These are phyloP conservation scores for Dactylellina haptotyla DNA, from an alignment of 2,329 filamentous ascomycete species.

Conservation along the genomic window DNA sequence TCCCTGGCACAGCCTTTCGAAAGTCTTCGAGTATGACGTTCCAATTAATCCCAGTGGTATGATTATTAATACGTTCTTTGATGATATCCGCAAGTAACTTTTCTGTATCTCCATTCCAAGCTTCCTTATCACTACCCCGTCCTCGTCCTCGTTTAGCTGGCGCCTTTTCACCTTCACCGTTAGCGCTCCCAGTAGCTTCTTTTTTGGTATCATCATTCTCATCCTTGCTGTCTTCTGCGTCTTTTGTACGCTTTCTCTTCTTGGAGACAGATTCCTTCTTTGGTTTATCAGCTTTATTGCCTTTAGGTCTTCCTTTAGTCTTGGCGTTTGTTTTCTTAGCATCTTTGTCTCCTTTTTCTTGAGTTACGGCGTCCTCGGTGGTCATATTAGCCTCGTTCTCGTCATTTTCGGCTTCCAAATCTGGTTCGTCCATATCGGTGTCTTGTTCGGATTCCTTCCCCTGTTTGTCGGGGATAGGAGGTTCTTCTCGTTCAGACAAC, in stretches of 20 bases:
- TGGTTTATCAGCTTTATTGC: conserved; percentile 5
- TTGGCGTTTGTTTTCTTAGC: background rate
- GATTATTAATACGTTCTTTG: conserved; percentile 14
- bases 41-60: conserved; percentile 1
- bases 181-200: background rate
- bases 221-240: background rate
- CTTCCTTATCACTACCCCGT: background rate
- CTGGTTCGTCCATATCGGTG: background rate
- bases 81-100: conserved; percentile 6
- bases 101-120: conserved; percentile 17
- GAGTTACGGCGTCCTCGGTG: background rate
- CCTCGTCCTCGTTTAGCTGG: background rate
- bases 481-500: background rate
- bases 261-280: conserved; percentile 33
- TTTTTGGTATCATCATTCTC: background rate
- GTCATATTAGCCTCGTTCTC: background rate
- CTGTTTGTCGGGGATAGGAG: background rate
- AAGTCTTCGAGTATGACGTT: conserved; percentile 13
- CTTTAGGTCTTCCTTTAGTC: conserved; percentile 7
- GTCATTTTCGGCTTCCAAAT: background rate
- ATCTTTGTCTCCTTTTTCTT: background rate
- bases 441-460: background rate
- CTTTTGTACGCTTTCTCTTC: conserved; percentile 29
- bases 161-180: background rate
- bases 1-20: background rate